phyloP scores from a whole-genome alignment of 2,329 filamentous ascomycete genomes.

The Fusarium sacchari region DNA sequence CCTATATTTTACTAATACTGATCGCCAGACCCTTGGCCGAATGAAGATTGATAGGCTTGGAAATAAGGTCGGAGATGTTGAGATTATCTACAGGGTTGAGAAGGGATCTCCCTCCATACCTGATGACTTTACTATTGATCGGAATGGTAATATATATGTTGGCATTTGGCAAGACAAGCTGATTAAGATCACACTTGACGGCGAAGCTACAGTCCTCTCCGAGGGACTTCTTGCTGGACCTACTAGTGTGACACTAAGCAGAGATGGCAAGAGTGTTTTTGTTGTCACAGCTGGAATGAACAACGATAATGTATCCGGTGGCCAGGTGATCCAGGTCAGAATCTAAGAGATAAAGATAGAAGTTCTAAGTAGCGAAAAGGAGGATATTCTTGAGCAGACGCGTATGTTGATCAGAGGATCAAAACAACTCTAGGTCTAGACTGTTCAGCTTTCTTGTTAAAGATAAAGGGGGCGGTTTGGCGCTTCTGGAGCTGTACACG shows the following conservation, averaged over 20 bases:
- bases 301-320: neutral
- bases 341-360: neutral
- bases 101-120: neutral
- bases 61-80: neutral
- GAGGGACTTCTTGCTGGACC: neutral
- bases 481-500: no score
- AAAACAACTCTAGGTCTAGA: no score
- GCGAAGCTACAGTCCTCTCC: neutral
- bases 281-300: neutral
- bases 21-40: neutral
- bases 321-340: constrained; percentile 5
- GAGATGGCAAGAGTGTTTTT: neutral
- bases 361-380: neutral
- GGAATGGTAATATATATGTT: neutral
- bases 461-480: no score
- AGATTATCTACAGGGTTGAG: neutral
- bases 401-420: no score
- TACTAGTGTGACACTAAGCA: neutral
- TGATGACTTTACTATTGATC: constrained; percentile 1
- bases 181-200: neutral
- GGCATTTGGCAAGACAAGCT: neutral
- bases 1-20: constrained; percentile 6
- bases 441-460: no score
- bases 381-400: no score
- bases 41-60: constrained; percentile 4